Conservation (phyloP, 1,284 basidiomycete genomes). For the Gymnopus androsaceus region DNA sequence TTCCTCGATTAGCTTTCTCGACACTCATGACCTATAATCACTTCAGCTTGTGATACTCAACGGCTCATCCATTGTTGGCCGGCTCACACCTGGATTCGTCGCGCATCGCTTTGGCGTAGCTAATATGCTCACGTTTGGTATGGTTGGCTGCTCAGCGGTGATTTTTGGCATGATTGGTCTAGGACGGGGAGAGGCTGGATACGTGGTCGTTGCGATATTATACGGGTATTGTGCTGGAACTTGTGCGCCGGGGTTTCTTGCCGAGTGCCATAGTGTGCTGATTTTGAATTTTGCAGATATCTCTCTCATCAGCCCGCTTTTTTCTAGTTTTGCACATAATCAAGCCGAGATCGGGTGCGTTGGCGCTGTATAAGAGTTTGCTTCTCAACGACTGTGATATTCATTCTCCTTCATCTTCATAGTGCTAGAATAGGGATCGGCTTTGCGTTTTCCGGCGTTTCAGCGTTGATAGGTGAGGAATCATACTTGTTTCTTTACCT, state of each 20-base stretch:
- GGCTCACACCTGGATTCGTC: conserved; percentile 29
- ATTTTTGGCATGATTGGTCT: conserved; percentile 34
- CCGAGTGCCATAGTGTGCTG: background rate
- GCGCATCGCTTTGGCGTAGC: conserved; percentile 26
- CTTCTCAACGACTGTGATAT: too few species aligned
- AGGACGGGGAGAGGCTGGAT: background rate
- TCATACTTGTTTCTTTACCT: background rate
- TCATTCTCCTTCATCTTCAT: too few species aligned
- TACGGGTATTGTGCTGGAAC: conserved; percentile 33
- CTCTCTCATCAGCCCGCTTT: conserved; percentile 13
- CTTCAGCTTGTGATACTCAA: conserved; percentile 35
- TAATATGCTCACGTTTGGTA: conserved; percentile 25
- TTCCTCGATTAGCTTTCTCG: background rate
- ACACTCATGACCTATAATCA: too few species aligned
- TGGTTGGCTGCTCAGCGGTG: conserved; percentile 10
- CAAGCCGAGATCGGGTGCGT: too few species aligned
- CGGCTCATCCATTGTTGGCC: conserved; percentile 28
- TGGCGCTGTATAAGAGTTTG: too few species aligned
- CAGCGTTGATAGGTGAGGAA: conserved; percentile 6
- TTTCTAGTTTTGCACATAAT: background rate
- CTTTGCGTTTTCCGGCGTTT: background rate
- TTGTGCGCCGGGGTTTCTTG: conserved; percentile 19
- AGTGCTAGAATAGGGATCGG: conserved; percentile 9
- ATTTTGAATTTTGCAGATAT: conserved; percentile 11
- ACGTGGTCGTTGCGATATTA: conserved; percentile 27